phyloP scores from a whole-genome alignment of 345 rosid species.

The Sonneratia caseolaris region DNA sequence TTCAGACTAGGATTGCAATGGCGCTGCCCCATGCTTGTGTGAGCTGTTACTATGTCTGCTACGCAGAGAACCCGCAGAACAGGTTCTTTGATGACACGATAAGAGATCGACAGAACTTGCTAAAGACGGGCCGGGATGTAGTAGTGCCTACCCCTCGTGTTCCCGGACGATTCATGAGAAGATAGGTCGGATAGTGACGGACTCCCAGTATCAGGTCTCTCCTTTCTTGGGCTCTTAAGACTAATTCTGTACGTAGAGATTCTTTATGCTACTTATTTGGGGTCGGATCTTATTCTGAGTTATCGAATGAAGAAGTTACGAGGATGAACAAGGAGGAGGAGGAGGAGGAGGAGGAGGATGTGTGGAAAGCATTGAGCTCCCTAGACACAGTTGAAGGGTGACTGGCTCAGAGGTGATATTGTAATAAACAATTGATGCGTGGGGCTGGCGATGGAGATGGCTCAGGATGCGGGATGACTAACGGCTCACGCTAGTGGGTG shows the following conservation, averaged over 20 bases:
- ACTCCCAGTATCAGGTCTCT: neutral
- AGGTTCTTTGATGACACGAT: conserved; percentile 63
- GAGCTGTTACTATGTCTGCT: conserved; percentile 90
- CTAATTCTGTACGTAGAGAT: neutral
- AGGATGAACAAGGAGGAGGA: neutral
- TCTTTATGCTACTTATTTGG: neutral
- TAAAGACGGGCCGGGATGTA: conserved; percentile 40
- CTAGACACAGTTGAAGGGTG: too few species aligned
- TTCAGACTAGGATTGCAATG: conserved; percentile 93
- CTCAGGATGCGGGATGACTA: too few species aligned
- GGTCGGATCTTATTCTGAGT: too few species aligned
- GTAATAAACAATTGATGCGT: too few species aligned
- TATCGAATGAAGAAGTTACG: too few species aligned
- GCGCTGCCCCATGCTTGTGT: conserved; percentile 94
- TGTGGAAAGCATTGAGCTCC: neutral
- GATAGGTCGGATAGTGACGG: neutral
- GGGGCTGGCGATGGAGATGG: too few species aligned
- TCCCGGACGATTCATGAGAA: conserved; percentile 25
- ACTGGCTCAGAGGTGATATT: too few species aligned
- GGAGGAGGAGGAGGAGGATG: neutral
- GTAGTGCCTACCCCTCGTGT: conserved; percentile 61
- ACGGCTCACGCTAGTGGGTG: too few species aligned
- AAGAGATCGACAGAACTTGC: conserved; percentile 38
- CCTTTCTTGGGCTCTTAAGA: neutral
- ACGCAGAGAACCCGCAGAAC: conserved; percentile 71